Evolutionary conservation across 1,284 basidiomycete genomes (phyloP).

Genomic region (Pseudozyma hubeiensis): DNA sequence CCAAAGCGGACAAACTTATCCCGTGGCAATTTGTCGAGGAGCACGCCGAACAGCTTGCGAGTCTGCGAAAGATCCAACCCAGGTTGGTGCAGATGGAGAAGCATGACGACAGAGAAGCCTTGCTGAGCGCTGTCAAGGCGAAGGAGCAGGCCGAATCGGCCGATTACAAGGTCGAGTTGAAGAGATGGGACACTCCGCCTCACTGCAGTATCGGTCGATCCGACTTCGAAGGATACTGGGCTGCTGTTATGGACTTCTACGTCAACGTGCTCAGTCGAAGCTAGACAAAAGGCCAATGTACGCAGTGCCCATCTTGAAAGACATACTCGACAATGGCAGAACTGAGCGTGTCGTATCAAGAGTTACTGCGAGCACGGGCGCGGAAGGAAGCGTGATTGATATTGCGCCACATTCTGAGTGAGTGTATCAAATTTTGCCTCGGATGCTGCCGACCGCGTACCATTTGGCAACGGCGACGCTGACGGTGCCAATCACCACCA

Average conservation of each 20-base stretch:
- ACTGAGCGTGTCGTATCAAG: too few species aligned
- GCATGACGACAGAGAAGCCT: constrained; percentile 9
- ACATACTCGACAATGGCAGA: too few species aligned
- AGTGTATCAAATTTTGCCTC: constrained; percentile 29
- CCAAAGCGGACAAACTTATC: constrained; percentile 55
- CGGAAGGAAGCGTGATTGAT: too few species aligned
- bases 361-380: too few species aligned
- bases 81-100: constrained; percentile 45
- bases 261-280: constrained; percentile 24
- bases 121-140: constrained; percentile 6
- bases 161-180: constrained; percentile 42
- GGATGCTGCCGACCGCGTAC: constrained; percentile 30
- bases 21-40: constrained; percentile 55
- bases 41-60: constrained; percentile 48
- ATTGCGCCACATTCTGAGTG: neutral
- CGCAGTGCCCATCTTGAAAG: too few species aligned
- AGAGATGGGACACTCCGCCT: constrained; percentile 52
- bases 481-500: constrained; percentile 24
- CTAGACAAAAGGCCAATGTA: neutral
- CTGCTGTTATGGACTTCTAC: constrained; percentile 43
- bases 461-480: constrained; percentile 26
- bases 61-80: constrained; percentile 10
- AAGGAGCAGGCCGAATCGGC: neutral
- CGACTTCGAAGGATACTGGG: constrained; percentile 60
- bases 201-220: constrained; percentile 58